Evolutionary conservation across 306 rosid genomes (phyloP).

Genomic region (Quercus ilex): DNA sequence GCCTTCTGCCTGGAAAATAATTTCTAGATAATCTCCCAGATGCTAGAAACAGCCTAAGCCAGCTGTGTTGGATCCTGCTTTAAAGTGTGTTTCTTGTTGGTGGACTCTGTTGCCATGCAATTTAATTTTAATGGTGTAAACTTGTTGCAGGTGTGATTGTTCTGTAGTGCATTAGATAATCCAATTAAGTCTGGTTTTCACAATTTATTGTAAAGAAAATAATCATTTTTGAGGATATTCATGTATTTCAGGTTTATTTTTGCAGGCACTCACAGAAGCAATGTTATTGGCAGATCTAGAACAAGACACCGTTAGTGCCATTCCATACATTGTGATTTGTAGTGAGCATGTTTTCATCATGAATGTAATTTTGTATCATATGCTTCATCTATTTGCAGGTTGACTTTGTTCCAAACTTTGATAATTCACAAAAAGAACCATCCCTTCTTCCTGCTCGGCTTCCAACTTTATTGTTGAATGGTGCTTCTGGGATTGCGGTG

Average conservation of each 20-base stretch:
- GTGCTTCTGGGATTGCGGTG: conserved; percentile 99
- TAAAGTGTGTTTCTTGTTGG: not conserved
- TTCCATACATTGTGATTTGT: conserved; percentile 21
- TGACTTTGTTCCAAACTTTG: conserved; percentile 89
- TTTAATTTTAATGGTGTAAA: not conserved
- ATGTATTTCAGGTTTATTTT: conserved; percentile 27
- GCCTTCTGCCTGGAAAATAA: not conserved
- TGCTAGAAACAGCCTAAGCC: not conserved
- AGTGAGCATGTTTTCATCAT: conserved; percentile 12
- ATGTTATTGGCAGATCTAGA: conserved; percentile 80
- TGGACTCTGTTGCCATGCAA: not conserved
- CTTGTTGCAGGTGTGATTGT: not conserved
- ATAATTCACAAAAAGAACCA: conserved; percentile 93
- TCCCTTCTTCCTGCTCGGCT: conserved; percentile 91
- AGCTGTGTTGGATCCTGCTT: not conserved
- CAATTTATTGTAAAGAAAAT: not conserved
- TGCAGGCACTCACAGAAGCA: conserved; percentile 88
- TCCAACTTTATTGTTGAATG: conserved; percentile 85
- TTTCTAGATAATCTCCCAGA: not conserved
- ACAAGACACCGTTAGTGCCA: conserved; percentile 67
- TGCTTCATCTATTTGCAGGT: conserved; percentile 52
- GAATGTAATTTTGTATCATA: conserved; percentile 3
- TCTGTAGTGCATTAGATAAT: not conserved
- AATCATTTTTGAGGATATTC: conserved; percentile 5
- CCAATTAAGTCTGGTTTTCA: not conserved